Evolutionary conservation across 2,329 filamentous ascomycete species (phyloP).

Genomic region (Fusarium austroafricanum): DNA sequence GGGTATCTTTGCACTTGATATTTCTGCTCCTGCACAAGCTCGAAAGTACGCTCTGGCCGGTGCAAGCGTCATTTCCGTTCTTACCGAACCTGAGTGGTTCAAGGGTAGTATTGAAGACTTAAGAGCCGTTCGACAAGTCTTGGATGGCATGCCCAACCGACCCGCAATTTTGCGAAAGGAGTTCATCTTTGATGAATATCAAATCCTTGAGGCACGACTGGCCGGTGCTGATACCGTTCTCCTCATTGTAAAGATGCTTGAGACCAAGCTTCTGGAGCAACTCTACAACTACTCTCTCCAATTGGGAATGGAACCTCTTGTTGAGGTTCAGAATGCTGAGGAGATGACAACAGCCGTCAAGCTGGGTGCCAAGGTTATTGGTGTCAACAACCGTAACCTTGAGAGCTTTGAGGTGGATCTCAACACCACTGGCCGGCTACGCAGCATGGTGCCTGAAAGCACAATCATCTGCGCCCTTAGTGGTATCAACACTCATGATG

Average conservation of each 20-base stretch:
- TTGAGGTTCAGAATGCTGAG: conserved; percentile 94
- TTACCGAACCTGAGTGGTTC: conserved; percentile 99
- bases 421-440: conserved; percentile 87
- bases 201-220: conserved; percentile 92
- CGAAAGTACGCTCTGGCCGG: conserved; percentile 92
- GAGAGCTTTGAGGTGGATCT: conserved; percentile 98
- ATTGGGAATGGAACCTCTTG: conserved; percentile 95
- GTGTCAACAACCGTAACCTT: conserved; percentile 97
- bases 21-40: conserved; percentile 90
- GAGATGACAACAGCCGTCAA: conserved; percentile 92
- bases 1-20: conserved; percentile 88
- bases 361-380: conserved; percentile 90
- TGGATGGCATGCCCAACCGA: conserved; percentile 91
- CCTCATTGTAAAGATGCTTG: conserved; percentile 98
- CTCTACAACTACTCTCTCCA: conserved; percentile 91
- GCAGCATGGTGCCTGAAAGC: conserved; percentile 84
- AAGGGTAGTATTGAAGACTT: conserved; percentile 97
- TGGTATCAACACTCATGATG: conserved; percentile 88
- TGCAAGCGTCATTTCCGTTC: conserved; percentile 96
- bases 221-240: conserved; percentile 95
- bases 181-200: conserved; percentile 98
- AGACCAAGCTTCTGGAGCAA: conserved; percentile 75
- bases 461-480: conserved; percentile 94
- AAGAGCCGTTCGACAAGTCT: conserved; percentile 83
- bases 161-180: conserved; percentile 95